Conservation (phyloP, 768 basidiomycete genomes). For the Lactarius pseudohatsudake region DNA sequence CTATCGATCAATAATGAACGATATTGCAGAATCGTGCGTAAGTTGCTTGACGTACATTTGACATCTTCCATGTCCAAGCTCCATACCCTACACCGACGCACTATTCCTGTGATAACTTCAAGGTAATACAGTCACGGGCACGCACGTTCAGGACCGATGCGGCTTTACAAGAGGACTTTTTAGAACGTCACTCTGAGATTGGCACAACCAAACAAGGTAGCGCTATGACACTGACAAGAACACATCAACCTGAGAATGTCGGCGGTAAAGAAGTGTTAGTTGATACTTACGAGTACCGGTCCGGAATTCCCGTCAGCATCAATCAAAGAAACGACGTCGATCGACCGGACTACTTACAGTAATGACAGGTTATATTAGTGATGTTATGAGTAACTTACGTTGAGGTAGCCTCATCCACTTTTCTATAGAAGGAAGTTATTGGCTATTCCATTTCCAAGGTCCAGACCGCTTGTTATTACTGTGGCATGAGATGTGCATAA, state of each 20-base stretch:
- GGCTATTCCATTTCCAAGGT: background rate
- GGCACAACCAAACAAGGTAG: background rate
- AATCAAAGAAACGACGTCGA: background rate
- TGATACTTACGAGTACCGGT: background rate
- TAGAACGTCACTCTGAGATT: background rate
- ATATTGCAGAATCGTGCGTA: conserved; percentile 2
- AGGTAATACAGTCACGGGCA: background rate
- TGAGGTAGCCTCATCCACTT: background rate
- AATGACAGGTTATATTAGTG: background rate
- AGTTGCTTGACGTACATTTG: conserved; percentile 15
- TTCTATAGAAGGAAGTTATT: background rate
- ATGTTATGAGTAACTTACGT: background rate
- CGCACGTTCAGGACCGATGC: background rate
- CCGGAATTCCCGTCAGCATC: background rate
- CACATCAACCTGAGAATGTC: background rate
- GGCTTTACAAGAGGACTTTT: background rate
- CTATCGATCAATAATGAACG: background rate
- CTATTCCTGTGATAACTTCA: background rate
- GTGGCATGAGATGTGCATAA: background rate
- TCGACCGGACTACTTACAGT: background rate
- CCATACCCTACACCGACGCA: background rate
- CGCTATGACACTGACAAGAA: background rate
- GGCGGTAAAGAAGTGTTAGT: background rate
- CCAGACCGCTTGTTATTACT: background rate
- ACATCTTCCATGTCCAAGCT: conserved; percentile 5